phyloP scores from a whole-genome alignment of 345 rosid species.

The Diplotaxis tenuifolia region DNA sequence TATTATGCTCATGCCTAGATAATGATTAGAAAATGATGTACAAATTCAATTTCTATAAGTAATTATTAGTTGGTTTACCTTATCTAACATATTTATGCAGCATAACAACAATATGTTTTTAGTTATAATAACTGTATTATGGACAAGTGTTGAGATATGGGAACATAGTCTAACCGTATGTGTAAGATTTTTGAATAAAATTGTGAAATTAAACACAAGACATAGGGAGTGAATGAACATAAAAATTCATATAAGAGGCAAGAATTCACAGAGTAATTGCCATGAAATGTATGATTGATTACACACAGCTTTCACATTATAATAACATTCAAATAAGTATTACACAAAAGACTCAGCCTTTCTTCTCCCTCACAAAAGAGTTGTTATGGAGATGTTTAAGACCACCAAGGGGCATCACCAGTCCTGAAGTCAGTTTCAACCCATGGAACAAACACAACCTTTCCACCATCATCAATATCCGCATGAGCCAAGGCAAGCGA shows the following conservation, averaged over 20 bases:
- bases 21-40: no score
- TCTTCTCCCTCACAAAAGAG: not conserved
- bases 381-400: conserved; percentile 37
- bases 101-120: no score
- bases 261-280: conserved; percentile 37
- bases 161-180: no score
- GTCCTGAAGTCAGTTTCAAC: conserved; percentile 95
- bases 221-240: conserved; percentile 12
- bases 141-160: no score
- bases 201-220: not conserved
- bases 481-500: conserved; percentile 92
- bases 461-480: conserved; percentile 65
- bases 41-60: no score
- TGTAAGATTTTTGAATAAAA: no score
- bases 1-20: no score
- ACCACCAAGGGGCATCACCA: conserved; percentile 94
- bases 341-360: not conserved
- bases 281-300: conserved; percentile 30
- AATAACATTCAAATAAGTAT: conserved; percentile 17
- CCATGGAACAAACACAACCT: conserved; percentile 92
- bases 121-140: no score
- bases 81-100: no score
- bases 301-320: conserved; percentile 26
- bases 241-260: conserved; percentile 15
- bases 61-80: no score